Conservation (phyloP, 1,139 yeast genomes). For the Pichia sp. region DNA sequence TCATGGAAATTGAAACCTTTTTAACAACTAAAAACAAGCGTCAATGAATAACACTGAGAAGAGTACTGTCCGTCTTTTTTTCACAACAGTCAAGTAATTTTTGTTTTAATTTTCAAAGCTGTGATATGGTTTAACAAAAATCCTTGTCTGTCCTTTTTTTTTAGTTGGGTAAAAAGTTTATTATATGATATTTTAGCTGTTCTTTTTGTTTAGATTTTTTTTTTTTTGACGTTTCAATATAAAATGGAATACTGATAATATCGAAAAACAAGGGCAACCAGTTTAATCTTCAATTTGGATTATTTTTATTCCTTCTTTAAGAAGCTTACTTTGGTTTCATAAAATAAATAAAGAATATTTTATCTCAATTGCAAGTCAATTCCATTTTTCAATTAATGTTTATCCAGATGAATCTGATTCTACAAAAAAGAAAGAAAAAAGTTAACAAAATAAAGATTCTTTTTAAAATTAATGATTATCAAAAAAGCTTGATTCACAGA, state of each 20-base stretch:
- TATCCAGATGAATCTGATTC: conserved; percentile 45
- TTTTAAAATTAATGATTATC: conserved; percentile 36
- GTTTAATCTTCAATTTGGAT: conserved; percentile 20
- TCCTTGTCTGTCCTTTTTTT: too few species aligned
- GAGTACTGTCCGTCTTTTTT: too few species aligned
- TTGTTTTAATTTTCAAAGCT: too few species aligned
- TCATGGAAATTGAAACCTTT: too few species aligned
- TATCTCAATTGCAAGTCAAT: conserved; percentile 35
- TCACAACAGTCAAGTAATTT: too few species aligned
- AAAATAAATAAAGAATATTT: conserved; percentile 37
- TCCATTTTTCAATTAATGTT: conserved; percentile 34
- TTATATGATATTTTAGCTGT: not conserved
- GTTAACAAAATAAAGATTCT: conserved; percentile 41
- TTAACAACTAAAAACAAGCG: too few species aligned
- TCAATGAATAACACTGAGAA: too few species aligned
- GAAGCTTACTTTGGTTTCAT: conserved; percentile 48
- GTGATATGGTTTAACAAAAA: too few species aligned
- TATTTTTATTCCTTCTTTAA: conserved; percentile 35
- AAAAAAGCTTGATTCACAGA: conserved; percentile 31
- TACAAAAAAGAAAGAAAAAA: conserved; percentile 44
- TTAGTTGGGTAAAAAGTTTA: too few species aligned
- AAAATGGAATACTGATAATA: not conserved
- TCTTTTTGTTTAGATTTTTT: not conserved
- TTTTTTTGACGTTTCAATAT: not conserved
- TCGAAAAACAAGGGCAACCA: not conserved